Conservation (phyloP, 2,329 filamentous ascomycete species). For the Colletotrichum salicis region DNA sequence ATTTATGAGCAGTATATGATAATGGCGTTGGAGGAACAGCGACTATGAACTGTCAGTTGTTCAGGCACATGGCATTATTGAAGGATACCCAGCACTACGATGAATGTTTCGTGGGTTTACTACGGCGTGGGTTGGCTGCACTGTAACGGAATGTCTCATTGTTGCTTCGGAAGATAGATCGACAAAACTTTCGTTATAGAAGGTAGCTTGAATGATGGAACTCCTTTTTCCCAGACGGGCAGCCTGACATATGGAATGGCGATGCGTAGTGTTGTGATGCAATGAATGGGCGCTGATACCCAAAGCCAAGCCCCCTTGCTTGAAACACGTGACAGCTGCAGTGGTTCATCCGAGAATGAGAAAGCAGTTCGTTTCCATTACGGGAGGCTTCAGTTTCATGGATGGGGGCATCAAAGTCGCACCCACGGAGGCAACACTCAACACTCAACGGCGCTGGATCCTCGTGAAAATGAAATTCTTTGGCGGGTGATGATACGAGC, state of each 20-base stretch:
- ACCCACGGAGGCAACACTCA: not conserved
- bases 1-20: not conserved
- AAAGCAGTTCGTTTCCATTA: not conserved
- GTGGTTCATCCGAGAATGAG: slow-evolving; percentile 1
- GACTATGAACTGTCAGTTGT: not conserved
- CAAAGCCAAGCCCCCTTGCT: not conserved
- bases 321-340: not conserved
- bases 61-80: not conserved
- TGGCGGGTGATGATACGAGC: not conserved
- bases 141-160: not conserved
- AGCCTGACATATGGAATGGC: not conserved
- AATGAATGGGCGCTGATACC: not conserved
- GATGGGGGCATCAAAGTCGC: not conserved
- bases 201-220: not conserved
- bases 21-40: not conserved
- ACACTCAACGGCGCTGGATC: not conserved
- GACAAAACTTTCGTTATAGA: not conserved
- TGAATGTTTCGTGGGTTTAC: not conserved
- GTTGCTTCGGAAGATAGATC: not conserved
- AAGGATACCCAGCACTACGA: not conserved
- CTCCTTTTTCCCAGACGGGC: not conserved
- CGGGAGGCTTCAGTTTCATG: not conserved
- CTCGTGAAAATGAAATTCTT: not conserved
- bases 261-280: not conserved
- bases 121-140: not conserved